phyloP scores from a whole-genome alignment of 257 asterid genomes.

The Solanum okadae region DNA sequence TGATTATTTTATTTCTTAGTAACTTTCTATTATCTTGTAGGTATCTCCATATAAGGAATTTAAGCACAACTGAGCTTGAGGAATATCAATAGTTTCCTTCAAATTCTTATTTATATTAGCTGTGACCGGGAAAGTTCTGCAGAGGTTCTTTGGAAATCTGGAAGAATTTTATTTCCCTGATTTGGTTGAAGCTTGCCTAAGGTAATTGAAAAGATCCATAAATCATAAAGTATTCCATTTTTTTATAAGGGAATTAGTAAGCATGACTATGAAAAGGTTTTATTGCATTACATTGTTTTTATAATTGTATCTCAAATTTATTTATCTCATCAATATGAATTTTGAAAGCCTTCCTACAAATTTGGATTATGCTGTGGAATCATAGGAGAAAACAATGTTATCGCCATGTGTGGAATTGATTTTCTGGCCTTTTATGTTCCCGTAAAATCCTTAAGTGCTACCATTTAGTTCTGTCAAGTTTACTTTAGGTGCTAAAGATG shows the following conservation, averaged over 20 bases:
- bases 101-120: slow-evolving; percentile 69
- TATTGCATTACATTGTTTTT: not conserved
- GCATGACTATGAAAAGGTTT: not conserved
- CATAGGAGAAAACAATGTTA: not conserved
- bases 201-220: not conserved
- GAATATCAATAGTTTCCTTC: slow-evolving; percentile 40
- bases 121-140: slow-evolving; percentile 89
- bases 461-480: not conserved
- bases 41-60: not conserved
- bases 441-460: not conserved
- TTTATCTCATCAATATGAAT: not conserved
- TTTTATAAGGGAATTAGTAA: not conserved
- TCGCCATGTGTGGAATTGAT: not conserved
- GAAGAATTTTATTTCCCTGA: not conserved
- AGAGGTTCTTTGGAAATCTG: slow-evolving; percentile 29
- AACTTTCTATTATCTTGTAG: not conserved
- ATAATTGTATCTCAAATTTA: not conserved
- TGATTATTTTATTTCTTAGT: not conserved
- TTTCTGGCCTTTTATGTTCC: not conserved
- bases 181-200: not conserved
- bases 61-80: slow-evolving; percentile 20
- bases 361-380: not conserved
- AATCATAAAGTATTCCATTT: not conserved
- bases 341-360: not conserved
- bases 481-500: not conserved